A percentile compares a stretch with the other conserved stretches of the same genome.
Conservation (phyloP, 2,329 filamentous ascomycete species). For the Xylaria sp. region DNA sequence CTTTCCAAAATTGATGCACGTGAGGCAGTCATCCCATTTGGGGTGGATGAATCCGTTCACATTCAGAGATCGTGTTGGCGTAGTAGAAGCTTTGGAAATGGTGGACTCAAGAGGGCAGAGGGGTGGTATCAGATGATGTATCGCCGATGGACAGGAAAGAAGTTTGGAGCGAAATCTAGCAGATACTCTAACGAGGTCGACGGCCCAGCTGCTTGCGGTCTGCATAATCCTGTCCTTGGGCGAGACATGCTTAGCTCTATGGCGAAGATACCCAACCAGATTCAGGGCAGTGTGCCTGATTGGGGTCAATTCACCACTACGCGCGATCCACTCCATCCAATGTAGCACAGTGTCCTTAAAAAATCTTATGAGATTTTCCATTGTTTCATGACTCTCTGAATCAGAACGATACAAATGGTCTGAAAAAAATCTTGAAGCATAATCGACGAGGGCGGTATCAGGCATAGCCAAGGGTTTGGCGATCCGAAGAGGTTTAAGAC, state of each 20-base stretch:
- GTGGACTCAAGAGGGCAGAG: conserved; percentile 50
- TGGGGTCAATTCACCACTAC: conserved; percentile 38
- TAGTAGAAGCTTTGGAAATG: conserved; percentile 43
- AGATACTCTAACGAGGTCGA: conserved; percentile 49
- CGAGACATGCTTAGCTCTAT: conserved; percentile 42
- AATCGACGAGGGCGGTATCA: conserved; percentile 40
- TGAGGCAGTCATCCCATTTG: conserved; percentile 52
- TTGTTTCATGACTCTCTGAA: conserved; percentile 38
- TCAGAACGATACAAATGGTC: conserved; percentile 43
- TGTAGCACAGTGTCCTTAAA: conserved; percentile 57
- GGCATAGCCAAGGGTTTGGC: conserved; percentile 30
- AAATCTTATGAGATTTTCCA: conserved; percentile 71
- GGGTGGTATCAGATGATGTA: conserved; percentile 49
- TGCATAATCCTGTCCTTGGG: conserved; percentile 40
- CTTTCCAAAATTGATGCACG: conserved; percentile 46
- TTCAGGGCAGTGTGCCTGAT: conserved; percentile 48
- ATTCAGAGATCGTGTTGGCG: conserved; percentile 30
- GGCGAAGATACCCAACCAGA: conserved; percentile 47
- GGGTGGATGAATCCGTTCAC: conserved; percentile 25
- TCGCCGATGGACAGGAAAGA: conserved; percentile 48
- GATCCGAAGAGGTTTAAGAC: conserved; percentile 23
- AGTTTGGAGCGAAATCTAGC: conserved; percentile 50
- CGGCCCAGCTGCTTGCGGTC: conserved; percentile 48
- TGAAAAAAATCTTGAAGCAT: conserved; percentile 45
- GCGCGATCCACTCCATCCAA: conserved; percentile 50